phyloP scores from a whole-genome alignment of 768 basidiomycete species.

The Gymnopilus dilepis region DNA sequence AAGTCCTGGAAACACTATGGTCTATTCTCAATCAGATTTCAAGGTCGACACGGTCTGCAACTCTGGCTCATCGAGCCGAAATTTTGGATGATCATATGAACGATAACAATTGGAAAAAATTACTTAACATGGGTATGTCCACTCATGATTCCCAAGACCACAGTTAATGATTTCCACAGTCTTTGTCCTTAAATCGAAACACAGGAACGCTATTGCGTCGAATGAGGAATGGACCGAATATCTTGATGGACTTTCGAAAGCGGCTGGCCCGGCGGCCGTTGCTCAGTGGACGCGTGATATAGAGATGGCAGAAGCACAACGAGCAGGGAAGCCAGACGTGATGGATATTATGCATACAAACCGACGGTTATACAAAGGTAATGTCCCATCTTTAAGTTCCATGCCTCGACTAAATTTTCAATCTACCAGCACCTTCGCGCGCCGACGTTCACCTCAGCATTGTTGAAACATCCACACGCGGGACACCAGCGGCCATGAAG shows the following conservation, averaged over 20 bases:
- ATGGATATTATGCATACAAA: background rate
- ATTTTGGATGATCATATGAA: constrained; percentile 34
- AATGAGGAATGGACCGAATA: too few species aligned
- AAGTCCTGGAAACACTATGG: constrained; percentile 42
- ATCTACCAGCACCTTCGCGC: too few species aligned
- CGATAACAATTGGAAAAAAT: constrained; percentile 38
- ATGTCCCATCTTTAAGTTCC: too few species aligned
- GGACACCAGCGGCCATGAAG: background rate
- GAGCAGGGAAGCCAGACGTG: background rate
- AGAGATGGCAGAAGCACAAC: background rate
- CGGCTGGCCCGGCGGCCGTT: too few species aligned
- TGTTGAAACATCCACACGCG: too few species aligned
- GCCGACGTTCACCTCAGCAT: too few species aligned
- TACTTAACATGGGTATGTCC: constrained; percentile 30
- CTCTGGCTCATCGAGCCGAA: constrained; percentile 29
- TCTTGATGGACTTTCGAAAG: background rate
- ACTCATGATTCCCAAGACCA: too few species aligned
- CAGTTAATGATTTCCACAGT: constrained; percentile 9
- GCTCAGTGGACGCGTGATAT: too few species aligned
- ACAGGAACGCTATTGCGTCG: too few species aligned
- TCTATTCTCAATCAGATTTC: constrained; percentile 30
- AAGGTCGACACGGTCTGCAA: constrained; percentile 26
- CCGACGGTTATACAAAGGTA: background rate
- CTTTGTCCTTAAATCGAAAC: too few species aligned
- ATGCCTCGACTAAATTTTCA: too few species aligned